Evolutionary conservation across 108 stramenopile species (phyloP).

Genomic region (Stephanodiscus triporus): DNA sequence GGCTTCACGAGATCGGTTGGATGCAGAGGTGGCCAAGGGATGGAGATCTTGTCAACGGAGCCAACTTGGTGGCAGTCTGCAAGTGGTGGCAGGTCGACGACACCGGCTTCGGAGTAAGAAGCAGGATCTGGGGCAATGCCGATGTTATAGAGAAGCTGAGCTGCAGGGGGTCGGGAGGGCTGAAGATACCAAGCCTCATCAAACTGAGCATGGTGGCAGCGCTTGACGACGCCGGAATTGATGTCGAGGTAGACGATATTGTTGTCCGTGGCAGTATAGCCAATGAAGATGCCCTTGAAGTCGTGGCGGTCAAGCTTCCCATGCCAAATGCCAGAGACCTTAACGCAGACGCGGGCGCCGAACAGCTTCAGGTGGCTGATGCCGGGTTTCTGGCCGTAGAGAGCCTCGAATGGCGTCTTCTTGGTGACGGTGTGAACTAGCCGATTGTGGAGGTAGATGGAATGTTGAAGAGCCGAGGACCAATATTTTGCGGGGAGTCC

Average conservation of each 20-base stretch:
- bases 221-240: too few species aligned
- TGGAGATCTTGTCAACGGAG: too few species aligned
- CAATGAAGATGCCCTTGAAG: slow-evolving; percentile 1
- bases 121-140: too few species aligned
- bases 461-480: too few species aligned
- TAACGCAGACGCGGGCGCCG: not conserved
- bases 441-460: too few species aligned
- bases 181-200: slow-evolving; percentile 32
- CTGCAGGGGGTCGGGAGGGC: slow-evolving; percentile 7
- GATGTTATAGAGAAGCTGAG: not conserved
- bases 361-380: not conserved
- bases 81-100: too few species aligned
- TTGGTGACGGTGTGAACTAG: not conserved
- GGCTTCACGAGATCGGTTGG: too few species aligned
- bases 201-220: slow-evolving; percentile 15
- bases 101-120: too few species aligned
- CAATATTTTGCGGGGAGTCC: not conserved
- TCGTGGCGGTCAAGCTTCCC: slow-evolving; percentile 2
- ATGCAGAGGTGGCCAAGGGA: too few species aligned
- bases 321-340: too few species aligned
- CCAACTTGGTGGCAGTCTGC: too few species aligned
- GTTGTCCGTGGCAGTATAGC: not conserved
- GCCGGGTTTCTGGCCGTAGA: too few species aligned
- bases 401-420: not conserved
- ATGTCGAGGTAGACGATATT: not conserved